phyloP scores from a whole-genome alignment of 2,329 filamentous ascomycete genomes.

The Chaetothyriales sp. region DNA sequence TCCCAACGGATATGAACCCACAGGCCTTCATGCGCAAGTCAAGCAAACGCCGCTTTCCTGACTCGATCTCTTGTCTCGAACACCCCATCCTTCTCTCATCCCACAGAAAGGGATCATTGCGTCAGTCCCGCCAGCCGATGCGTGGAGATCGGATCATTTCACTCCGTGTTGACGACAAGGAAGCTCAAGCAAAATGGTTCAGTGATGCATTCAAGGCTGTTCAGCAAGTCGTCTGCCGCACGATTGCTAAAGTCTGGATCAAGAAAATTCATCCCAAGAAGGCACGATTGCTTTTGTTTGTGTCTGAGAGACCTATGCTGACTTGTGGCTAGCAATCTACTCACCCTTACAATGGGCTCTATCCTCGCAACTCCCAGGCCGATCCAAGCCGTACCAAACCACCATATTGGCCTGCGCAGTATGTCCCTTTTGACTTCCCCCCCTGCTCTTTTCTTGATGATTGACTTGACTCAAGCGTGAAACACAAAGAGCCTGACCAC shows the following conservation, averaged over 20 bases:
- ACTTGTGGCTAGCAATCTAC: constrained; percentile 24
- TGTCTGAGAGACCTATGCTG: not conserved
- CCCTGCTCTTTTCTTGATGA: constrained; percentile 29
- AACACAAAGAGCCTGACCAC: constrained; percentile 36
- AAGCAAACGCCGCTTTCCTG: not conserved
- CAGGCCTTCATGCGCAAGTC: not conserved
- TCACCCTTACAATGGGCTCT: constrained; percentile 35
- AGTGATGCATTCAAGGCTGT: constrained; percentile 27
- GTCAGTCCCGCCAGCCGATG: not conserved
- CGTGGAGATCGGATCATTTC: not conserved
- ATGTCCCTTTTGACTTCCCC: constrained; percentile 5
- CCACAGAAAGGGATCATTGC: not conserved
- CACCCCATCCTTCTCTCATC: not conserved
- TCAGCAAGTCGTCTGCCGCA: constrained; percentile 32
- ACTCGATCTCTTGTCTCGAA: not conserved
- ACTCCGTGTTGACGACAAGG: constrained; percentile 25
- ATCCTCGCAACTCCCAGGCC: constrained; percentile 24
- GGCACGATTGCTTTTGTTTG: constrained; percentile 1
- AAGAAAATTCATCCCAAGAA: constrained; percentile 34
- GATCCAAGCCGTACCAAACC: constrained; percentile 33
- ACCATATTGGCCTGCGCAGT: constrained; percentile 17
- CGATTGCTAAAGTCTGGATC: constrained; percentile 32
- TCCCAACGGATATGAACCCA: not conserved
- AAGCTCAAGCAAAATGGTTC: constrained; percentile 27
- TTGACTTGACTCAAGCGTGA: constrained; percentile 14